These are phyloP conservation scores for Colletotrichum liaoningense DNA, from an alignment of 2,329 filamentous ascomycete genomes.

Conservation along the genomic window DNA sequence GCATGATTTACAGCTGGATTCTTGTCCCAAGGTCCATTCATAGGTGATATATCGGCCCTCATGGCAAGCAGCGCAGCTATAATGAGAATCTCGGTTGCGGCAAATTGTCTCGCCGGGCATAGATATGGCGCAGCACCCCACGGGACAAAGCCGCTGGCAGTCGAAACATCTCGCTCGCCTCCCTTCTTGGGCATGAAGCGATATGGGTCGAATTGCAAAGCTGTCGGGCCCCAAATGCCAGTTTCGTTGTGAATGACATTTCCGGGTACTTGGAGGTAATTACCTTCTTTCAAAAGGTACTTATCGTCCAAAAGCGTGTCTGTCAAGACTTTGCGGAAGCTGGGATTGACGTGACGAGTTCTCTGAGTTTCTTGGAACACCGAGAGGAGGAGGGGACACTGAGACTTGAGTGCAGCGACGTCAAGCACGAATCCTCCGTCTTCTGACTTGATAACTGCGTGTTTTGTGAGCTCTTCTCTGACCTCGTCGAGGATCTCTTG, in stretches of 20 bases:
- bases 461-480: conserved; percentile 48
- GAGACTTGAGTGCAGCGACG: conserved; percentile 45
- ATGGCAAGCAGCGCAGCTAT: conserved; percentile 35
- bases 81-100: conserved; percentile 42
- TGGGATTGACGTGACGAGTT: conserved; percentile 39
- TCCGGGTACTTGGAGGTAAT: conserved; percentile 48
- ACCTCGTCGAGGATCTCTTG: conserved; percentile 50
- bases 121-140: conserved; percentile 45
- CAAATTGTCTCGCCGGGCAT: conserved; percentile 45
- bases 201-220: conserved; percentile 38
- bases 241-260: conserved; percentile 39
- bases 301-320: conserved; percentile 50
- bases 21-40: neutral
- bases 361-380: conserved; percentile 50
- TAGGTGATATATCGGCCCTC: conserved; percentile 29
- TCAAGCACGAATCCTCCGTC: conserved; percentile 41
- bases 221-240: conserved; percentile 44
- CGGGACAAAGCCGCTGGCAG: conserved; percentile 33
- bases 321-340: conserved; percentile 43
- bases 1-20: conserved; percentile 11
- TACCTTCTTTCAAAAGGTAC: conserved; percentile 51
- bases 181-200: conserved; percentile 34
- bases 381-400: conserved; percentile 49
- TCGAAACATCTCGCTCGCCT: neutral
- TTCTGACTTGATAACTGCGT: conserved; percentile 12